A percentile compares a stretch with the other conserved stretches of the same genome.
Conservation (phyloP, 108 stramenopile species). For the Conticribra weissflogii region DNA sequence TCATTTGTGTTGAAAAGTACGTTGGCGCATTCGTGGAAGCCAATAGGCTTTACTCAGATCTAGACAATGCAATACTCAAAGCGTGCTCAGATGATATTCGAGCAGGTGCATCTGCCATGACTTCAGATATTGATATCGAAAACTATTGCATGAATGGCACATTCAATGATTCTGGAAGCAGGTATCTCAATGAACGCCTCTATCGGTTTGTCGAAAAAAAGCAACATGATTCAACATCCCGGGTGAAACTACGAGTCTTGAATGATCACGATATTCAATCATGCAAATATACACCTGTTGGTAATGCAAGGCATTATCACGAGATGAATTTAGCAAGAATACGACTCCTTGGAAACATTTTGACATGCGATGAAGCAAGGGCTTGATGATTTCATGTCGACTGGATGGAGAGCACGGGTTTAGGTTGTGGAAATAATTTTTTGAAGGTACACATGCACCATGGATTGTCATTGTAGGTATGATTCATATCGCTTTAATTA, state of each 20-base stretch:
- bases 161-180: not conserved
- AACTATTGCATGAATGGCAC: not conserved
- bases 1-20: not conserved
- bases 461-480: too few species aligned
- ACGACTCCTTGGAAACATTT: not conserved
- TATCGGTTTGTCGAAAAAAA: not conserved
- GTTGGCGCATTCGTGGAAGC: not conserved
- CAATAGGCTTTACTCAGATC: not conserved
- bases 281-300: not conserved
- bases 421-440: too few species aligned
- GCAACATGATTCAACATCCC: not conserved
- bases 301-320: conserved; percentile 3
- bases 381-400: too few species aligned
- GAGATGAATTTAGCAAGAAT: not conserved
- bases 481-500: too few species aligned
- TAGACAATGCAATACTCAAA: not conserved
- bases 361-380: too few species aligned
- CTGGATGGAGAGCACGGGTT: too few species aligned
- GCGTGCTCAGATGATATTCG: not conserved
- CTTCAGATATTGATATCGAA: not conserved
- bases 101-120: not conserved
- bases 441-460: too few species aligned
- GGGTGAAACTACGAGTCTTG: not conserved
- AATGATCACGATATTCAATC: conserved; percentile 12
- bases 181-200: conserved; percentile 1